These are phyloP conservation scores for Tephrocybe sp. DNA, from an alignment of 768 basidiomycete species.

Conservation along the genomic window DNA sequence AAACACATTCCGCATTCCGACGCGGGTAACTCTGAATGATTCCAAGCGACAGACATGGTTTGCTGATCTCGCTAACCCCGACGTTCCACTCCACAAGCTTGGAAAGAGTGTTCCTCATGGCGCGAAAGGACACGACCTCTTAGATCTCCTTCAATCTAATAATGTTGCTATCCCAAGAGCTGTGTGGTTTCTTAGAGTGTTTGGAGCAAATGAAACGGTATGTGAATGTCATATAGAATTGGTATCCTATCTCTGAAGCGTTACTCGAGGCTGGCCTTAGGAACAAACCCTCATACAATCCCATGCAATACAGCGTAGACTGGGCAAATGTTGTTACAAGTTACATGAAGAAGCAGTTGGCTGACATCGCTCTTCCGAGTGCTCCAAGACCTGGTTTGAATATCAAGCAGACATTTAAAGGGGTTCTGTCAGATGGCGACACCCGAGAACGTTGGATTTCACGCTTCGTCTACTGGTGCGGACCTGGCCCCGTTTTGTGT, in stretches of 20 bases:
- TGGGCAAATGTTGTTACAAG: conserved; percentile 81
- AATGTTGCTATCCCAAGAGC: conserved; percentile 79
- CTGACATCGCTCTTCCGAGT: conserved; percentile 76
- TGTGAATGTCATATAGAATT: conserved; percentile 1
- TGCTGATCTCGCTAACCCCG: conserved; percentile 74
- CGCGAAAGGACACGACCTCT: conserved; percentile 78
- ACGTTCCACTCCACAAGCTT: conserved; percentile 76
- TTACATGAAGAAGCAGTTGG: conserved; percentile 80
- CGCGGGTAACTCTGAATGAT: conserved; percentile 80
- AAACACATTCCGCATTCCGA: conserved; percentile 75
- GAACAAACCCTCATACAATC: conserved; percentile 78
- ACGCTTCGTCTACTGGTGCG: conserved; percentile 76
- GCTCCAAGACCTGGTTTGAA: conserved; percentile 73
- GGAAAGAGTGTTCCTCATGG: conserved; percentile 87
- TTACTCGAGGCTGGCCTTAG: conserved; percentile 55
- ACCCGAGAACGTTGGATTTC: conserved; percentile 74
- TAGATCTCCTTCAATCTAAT: conserved; percentile 75
- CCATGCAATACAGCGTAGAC: conserved; percentile 79
- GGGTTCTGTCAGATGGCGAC: conserved; percentile 70
- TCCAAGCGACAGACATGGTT: conserved; percentile 82
- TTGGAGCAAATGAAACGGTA: conserved; percentile 87
- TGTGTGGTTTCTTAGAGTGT: conserved; percentile 84
- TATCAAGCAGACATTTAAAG: conserved; percentile 83
- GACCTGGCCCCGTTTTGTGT: background rate
- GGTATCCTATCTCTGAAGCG: background rate